Conservation (phyloP, 169 alveolate genomes). For the Plasmodium reichenowi region DNA sequence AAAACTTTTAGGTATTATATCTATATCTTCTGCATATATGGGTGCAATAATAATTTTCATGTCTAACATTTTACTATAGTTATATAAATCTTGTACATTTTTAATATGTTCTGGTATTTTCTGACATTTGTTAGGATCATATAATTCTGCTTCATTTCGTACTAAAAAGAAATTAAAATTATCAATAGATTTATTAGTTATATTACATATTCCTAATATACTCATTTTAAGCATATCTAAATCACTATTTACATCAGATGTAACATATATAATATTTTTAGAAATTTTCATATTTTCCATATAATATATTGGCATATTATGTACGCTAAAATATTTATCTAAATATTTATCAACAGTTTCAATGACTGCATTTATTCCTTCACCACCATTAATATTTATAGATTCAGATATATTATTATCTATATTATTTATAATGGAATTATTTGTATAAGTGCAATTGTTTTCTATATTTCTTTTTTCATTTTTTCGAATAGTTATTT, state of each 20-base stretch:
- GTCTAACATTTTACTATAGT: slow-evolving; percentile 28
- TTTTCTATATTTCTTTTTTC: background rate
- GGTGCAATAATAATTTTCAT: slow-evolving; percentile 52
- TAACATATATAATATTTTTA: slow-evolving; percentile 38
- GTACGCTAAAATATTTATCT: slow-evolving; percentile 46
- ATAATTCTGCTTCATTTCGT: slow-evolving; percentile 11
- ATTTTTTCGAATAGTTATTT: slow-evolving; percentile 29
- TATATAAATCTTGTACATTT: slow-evolving; percentile 38
- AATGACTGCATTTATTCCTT: slow-evolving; percentile 14
- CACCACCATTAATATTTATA: slow-evolving; percentile 40
- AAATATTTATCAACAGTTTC: slow-evolving; percentile 54
- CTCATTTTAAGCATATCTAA: slow-evolving; percentile 70
- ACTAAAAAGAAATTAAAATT: slow-evolving; percentile 31
- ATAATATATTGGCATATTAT: slow-evolving; percentile 53
- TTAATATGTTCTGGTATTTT: slow-evolving; percentile 34
- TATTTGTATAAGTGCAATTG: background rate
- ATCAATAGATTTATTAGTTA: slow-evolving; percentile 30
- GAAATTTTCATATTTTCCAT: slow-evolving; percentile 28
- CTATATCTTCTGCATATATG: slow-evolving; percentile 15
- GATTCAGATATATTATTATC: slow-evolving; percentile 11
- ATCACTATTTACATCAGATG: slow-evolving; percentile 57
- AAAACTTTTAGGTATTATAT: slow-evolving; percentile 34
- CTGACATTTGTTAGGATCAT: slow-evolving; percentile 15
- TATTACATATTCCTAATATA: slow-evolving; percentile 57
- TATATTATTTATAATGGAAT: background rate